Base-by-base conservation (phyloP, 208 protist genomes). In the Wallacemonas sp. region DNA sequence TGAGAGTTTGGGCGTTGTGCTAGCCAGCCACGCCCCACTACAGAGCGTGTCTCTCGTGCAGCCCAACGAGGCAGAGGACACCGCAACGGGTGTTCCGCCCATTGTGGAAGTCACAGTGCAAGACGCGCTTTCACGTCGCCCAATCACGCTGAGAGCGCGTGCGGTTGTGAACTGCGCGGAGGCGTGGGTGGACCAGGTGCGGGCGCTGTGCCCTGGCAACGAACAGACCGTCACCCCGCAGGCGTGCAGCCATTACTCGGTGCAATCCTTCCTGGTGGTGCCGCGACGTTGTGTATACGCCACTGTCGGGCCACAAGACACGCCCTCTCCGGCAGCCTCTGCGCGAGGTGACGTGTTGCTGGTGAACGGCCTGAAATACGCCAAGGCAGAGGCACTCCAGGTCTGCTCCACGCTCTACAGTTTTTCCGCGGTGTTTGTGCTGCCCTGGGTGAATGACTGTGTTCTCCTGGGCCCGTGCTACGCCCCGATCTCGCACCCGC, bases 401-500 rank as follows among this genome's bases (percentile, higher is more conserved):
- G 66, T 80, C 22, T 66, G 66, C 58, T 86, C 89, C 14, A 84
- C 84, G 0, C 75, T 74, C 17, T 77, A 84, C 59, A 86, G 76
- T 63, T 95, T 93, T 64, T 79, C 82, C 19, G 70, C 84, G 0
- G 60, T 80, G 27, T 79, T 86, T 71, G 75, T 86, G 60, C 33
- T 90, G 51, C 90, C 90, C 46, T 96, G 87, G 86, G 75, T 76
- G 62, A 82, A 93, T 55, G 65, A 62, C 11, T 85, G 77, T 31
- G 72, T 92, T n/a, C 62, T 96, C 61, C 47, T 96, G 30, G 90
- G 90, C 17, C 90, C 90, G 22, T 79, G 71, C 39, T 66, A 87
- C 4, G 68, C 78, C 12, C 60, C 68, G 1, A 34, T 85, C 1
- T 31, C 33, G 14, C 36, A 28, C 0, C 56, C 76, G 15, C 51